These are phyloP conservation scores for Sugiyamaella grinbergsii DNA, from an alignment of 1,139 yeast species.

Conservation along the genomic window DNA sequence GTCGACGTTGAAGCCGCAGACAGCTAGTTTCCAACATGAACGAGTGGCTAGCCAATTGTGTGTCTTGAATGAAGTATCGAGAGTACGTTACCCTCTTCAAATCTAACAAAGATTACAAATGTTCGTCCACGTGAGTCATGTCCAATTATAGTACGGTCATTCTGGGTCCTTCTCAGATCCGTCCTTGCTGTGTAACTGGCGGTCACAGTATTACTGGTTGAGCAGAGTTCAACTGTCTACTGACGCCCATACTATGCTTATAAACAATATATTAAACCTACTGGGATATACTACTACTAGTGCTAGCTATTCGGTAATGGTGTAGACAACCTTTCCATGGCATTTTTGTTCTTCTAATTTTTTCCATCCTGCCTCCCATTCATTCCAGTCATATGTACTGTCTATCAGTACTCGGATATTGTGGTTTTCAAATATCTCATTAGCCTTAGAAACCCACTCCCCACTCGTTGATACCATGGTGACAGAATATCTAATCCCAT, in stretches of 20 bases:
- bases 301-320: background rate
- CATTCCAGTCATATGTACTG: slow-evolving; percentile 52
- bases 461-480: slow-evolving; percentile 25
- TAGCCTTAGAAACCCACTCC: slow-evolving; percentile 39
- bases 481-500: slow-evolving; percentile 40
- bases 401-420: slow-evolving; percentile 54
- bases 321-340: slow-evolving; percentile 60
- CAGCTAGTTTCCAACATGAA: slow-evolving; percentile 1
- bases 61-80: too few relatives aligned
- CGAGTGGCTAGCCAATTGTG: background rate
- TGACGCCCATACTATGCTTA: too few relatives aligned
- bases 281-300: too few relatives aligned
- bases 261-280: too few relatives aligned
- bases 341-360: slow-evolving; percentile 52
- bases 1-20: slow-evolving; percentile 16
- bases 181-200: too few relatives aligned
- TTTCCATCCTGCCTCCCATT: slow-evolving; percentile 54
- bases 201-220: too few relatives aligned
- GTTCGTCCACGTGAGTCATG: too few relatives aligned
- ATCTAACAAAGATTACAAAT: background rate
- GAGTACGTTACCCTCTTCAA: background rate
- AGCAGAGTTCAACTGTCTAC: too few relatives aligned
- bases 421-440: slow-evolving; percentile 38
- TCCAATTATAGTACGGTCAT: too few relatives aligned
- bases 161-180: too few relatives aligned